These are phyloP conservation scores for Phytophthora melonis DNA, from an alignment of 352 stramenopile genomes.

Conservation along the genomic window DNA sequence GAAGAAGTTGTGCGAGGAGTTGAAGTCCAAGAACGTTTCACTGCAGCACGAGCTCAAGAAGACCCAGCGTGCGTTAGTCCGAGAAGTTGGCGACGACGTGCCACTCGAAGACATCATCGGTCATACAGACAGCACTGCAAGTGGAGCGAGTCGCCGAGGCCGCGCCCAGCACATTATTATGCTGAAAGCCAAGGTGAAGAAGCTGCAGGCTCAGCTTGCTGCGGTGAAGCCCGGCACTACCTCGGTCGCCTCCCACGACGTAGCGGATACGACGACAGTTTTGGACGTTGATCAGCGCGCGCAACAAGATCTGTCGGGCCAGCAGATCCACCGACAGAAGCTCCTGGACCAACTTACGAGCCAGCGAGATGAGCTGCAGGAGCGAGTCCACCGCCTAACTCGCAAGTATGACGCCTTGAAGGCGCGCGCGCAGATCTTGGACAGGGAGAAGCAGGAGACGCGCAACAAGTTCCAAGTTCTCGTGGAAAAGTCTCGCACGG, in stretches of 20 bases:
- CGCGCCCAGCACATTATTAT: slow-evolving; percentile 89
- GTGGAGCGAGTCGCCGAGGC: slow-evolving; percentile 49
- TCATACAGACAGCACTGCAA: slow-evolving; percentile 27
- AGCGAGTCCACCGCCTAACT: slow-evolving; percentile 62
- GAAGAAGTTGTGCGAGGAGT: slow-evolving; percentile 70
- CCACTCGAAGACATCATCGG: slow-evolving; percentile 62
- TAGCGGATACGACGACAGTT: background rate
- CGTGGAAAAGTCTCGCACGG: slow-evolving; percentile 82
- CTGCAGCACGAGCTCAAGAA: slow-evolving; percentile 75
- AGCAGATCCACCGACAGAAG: slow-evolving; percentile 70
- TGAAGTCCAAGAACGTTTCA: slow-evolving; percentile 66
- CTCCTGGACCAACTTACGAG: slow-evolving; percentile 65
- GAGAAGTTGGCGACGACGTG: slow-evolving; percentile 73
- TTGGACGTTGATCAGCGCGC: slow-evolving; percentile 72
- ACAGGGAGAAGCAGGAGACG: slow-evolving; percentile 77
- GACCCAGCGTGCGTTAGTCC: slow-evolving; percentile 68
- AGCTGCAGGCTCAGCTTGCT: slow-evolving; percentile 59
- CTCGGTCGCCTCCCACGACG: background rate
- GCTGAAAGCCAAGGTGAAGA: slow-evolving; percentile 85
- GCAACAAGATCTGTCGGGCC: slow-evolving; percentile 62
- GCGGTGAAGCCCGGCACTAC: slow-evolving; percentile 3
- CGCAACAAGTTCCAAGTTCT: slow-evolving; percentile 75
- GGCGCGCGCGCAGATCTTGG: slow-evolving; percentile 71
- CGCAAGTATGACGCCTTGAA: slow-evolving; percentile 75
- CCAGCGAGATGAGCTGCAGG: slow-evolving; percentile 68